Conservation (phyloP, 2,329 filamentous ascomycete genomes). For the Colletotrichum sp. region DNA sequence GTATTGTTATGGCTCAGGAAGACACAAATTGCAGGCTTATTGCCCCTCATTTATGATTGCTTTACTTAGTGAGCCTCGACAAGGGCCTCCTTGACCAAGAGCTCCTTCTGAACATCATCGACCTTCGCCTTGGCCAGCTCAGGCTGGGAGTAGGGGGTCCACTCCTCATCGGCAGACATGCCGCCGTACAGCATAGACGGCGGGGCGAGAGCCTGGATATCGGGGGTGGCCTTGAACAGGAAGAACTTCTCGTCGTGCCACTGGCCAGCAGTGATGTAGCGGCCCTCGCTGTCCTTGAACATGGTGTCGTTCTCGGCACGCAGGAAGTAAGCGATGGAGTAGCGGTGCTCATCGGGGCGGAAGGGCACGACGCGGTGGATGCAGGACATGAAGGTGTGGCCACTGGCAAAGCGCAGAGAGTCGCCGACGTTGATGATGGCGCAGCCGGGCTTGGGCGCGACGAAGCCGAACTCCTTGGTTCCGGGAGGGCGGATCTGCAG, state of each 20-base stretch:
- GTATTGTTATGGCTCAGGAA: background rate
- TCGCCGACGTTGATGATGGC: constrained; percentile 65
- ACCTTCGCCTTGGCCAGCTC: constrained; percentile 5
- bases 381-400: constrained; percentile 58
- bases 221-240: constrained; percentile 18
- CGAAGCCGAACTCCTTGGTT: constrained; percentile 53
- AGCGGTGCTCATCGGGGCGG: constrained; percentile 45
- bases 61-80: constrained; percentile 6
- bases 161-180: constrained; percentile 36
- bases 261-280: constrained; percentile 55
- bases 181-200: constrained; percentile 53
- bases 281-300: constrained; percentile 59
- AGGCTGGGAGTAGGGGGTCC: constrained; percentile 12
- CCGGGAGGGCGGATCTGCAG: constrained; percentile 58
- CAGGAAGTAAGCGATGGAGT: constrained; percentile 64
- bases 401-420: constrained; percentile 59
- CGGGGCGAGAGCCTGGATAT: constrained; percentile 48
- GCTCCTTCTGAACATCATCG: constrained; percentile 6
- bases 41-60: background rate
- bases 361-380: constrained; percentile 62
- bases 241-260: constrained; percentile 56
- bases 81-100: constrained; percentile 7
- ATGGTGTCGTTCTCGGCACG: constrained; percentile 60
- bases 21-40: background rate
- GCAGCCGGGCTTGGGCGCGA: constrained; percentile 53